These are phyloP conservation scores for Mediolabrus comicus DNA, from an alignment of 108 stramenopile species.

Conservation along the genomic window DNA sequence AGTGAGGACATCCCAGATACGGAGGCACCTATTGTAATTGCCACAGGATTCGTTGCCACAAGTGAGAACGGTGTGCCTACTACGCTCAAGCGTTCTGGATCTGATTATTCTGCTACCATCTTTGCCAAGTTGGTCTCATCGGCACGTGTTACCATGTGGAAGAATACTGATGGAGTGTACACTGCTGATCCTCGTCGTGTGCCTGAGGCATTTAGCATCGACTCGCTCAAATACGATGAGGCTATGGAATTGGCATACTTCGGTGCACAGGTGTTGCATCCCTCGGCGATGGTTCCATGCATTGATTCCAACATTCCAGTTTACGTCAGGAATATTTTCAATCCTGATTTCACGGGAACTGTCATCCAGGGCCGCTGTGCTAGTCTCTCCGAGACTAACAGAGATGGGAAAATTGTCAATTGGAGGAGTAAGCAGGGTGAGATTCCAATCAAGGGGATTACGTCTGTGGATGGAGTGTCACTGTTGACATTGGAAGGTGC, in stretches of 20 bases:
- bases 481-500: slow-evolving; percentile 83
- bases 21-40: slow-evolving; percentile 57
- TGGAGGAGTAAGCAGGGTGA: slow-evolving; percentile 63
- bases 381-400: slow-evolving; percentile 45
- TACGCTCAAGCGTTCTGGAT: slow-evolving; percentile 82
- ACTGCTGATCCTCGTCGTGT: slow-evolving; percentile 89
- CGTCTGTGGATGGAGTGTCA: slow-evolving; percentile 80
- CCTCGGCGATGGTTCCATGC: slow-evolving; percentile 79
- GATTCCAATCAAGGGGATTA: slow-evolving; percentile 75
- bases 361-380: slow-evolving; percentile 69
- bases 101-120: slow-evolving; percentile 87
- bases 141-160: slow-evolving; percentile 84
- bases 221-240: slow-evolving; percentile 81
- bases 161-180: slow-evolving; percentile 87
- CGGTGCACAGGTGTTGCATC: slow-evolving; percentile 89
- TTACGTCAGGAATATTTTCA: slow-evolving; percentile 85
- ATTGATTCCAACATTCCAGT: slow-evolving; percentile 79
- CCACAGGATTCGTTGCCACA: slow-evolving; percentile 85
- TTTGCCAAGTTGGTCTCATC: slow-evolving; percentile 77
- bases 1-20: not conserved
- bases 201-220: slow-evolving; percentile 80
- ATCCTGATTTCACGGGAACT: slow-evolving; percentile 76
- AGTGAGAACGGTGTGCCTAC: slow-evolving; percentile 82
- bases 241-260: slow-evolving; percentile 93
- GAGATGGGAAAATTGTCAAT: slow-evolving; percentile 48